phyloP scores from a whole-genome alignment of 352 stramenopile genomes.

The Elongisporangium undulatum region DNA sequence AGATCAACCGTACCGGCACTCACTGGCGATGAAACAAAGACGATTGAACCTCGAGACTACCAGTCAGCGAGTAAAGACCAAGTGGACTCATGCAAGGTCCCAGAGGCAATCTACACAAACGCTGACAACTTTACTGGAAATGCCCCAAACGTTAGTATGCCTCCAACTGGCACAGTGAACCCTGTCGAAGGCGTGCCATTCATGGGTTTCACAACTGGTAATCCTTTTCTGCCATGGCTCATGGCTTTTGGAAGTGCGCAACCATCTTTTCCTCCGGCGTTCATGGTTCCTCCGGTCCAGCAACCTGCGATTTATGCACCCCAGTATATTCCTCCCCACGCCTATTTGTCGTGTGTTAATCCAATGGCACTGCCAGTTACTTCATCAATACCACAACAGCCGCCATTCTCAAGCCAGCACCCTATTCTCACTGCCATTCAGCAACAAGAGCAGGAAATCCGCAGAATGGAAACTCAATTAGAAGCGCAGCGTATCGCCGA shows the following conservation, averaged over 20 bases:
- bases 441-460: conserved; percentile 13
- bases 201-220: not conserved
- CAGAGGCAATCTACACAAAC: not conserved
- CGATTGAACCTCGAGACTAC: not conserved
- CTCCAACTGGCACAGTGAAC: not conserved
- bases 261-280: not conserved
- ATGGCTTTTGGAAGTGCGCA: not conserved
- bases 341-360: not conserved
- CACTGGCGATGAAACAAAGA: not conserved
- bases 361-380: not conserved
- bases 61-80: not conserved
- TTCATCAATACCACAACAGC: not conserved
- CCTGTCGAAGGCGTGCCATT: not conserved
- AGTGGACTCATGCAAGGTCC: not conserved
- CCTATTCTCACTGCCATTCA: not conserved
- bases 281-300: not conserved
- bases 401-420: not conserved
- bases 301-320: not conserved
- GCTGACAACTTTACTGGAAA: not conserved
- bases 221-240: not conserved
- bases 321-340: not conserved
- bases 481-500: conserved; percentile 4
- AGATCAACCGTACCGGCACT: not conserved
- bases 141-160: not conserved
- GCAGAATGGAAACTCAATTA: conserved; percentile 11